phyloP scores from a whole-genome alignment of 2,329 filamentous ascomycete genomes.

The Trichoderma sp. region DNA sequence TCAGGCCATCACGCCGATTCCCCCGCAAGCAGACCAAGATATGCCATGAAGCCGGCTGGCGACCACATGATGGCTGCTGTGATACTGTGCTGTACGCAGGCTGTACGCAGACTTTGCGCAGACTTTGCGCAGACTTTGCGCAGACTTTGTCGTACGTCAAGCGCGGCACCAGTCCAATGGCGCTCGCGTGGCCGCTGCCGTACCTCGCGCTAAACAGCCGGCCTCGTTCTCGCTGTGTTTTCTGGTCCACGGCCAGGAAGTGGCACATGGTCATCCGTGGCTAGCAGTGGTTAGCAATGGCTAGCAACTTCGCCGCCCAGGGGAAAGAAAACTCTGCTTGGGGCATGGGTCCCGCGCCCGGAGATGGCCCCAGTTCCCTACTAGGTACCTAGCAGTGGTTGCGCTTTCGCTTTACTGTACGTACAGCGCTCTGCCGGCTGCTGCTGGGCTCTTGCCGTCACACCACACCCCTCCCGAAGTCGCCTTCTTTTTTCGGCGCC shows the following conservation, averaged over 20 bases:
- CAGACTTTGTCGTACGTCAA: constrained; percentile 14
- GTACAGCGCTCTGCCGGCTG: not conserved
- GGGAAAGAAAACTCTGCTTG: constrained; percentile 23
- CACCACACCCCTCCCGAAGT: constrained; percentile 17
- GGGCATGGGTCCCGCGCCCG: constrained; percentile 13
- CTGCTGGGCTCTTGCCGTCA: constrained; percentile 10
- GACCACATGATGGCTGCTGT: constrained; percentile 10
- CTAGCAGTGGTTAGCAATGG: not conserved
- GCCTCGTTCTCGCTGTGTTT: not conserved
- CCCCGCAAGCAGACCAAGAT: not conserved
- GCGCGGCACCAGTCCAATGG: constrained; percentile 2
- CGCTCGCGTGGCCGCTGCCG: not conserved
- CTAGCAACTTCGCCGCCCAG: constrained; percentile 18
- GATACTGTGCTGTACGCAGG: too few species aligned
- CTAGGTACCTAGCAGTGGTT: too few species aligned
- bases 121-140: too few species aligned
- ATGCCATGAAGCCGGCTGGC: constrained; percentile 1
- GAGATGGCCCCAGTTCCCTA: not conserved
- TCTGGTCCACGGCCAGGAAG: not conserved
- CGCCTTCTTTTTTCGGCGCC: constrained; percentile 4
- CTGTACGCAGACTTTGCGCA: too few species aligned
- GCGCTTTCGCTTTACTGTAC: too few species aligned
- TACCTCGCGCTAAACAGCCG: constrained; percentile 17
- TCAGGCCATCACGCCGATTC: constrained; percentile 11
- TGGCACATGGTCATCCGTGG: constrained; percentile 15